Evolutionary conservation across 169 alveolate species (phyloP), one percentile per base, ranked within the genome.

Genomic region (Theileria annulata): DNA sequence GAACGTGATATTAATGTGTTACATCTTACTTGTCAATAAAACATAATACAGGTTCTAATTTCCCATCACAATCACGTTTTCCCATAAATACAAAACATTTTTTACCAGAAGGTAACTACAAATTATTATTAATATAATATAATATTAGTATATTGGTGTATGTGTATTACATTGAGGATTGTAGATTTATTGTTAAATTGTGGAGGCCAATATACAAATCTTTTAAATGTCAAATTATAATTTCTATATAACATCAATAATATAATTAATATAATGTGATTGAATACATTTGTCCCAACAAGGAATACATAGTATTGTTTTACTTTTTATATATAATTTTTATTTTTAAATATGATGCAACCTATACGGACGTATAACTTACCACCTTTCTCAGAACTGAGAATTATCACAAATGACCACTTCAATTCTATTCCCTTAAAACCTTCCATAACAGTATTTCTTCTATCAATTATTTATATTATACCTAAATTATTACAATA

Each of bases 61-160:
- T 90, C 17, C 94, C 94, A 77, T 90, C 94, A 48, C 86, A 91
- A 48, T 90, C 94, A 42, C 94, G 86, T 67, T 90, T 90, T n/a
- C 94, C 92, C 42, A 85, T 62, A 71, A 90, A 90, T 47, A 90
- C 91, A 56, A 90, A 90, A 71, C 88, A 75, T 62, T 79, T 86
- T 84, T 90, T 90, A 6, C 94, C 94, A 17, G 94, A 90, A 19
- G 94, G 94, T 25, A 86, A 80, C 94, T 90, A 31, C 33, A 56
- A 37, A 12, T 10, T 15, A 42, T 67, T 58, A 76, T 21, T 25
- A 21, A 23, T 64, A 66, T 1, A 30, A 66, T 30, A 23, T n/a
- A 49, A 19, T 30, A 86, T 79, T 49, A 0, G 51, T 42, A 42
- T 42, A 10, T 3, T 12, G 51, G 51, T 42, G 51, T 42, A 42